Evolutionary conservation across 1,284 basidiomycete genomes (phyloP), one percentile per base, ranked within the genome.

Genomic region (Pseudozyma sp.): DNA sequence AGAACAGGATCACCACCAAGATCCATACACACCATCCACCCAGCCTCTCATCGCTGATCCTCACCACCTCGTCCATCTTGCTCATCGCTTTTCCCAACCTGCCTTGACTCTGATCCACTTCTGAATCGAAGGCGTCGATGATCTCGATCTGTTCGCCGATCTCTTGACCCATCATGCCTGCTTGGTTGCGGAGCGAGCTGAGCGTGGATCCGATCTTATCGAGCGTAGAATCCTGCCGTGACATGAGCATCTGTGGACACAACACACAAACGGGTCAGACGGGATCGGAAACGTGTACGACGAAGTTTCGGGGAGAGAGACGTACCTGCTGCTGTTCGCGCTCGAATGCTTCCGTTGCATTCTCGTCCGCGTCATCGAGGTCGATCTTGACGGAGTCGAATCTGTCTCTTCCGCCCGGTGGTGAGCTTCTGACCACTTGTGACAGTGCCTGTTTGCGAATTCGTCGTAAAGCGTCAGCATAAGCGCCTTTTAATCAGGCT

Each of bases 1-100:
- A 52, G 43, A 77, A 71, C 50, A 77, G 54, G n/a, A 70, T 56
- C 44, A 77, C 69, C 24, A 84, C 71, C 52, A 84, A 64, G 17
- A 84, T 68, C 82, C 82, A 84, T 5, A 83, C 80, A 54, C 81
- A 83, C 82, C 82, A 84, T 7, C 82, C 82, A 9, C 80, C 77
- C 34, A 81, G 52, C n/a, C 79, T 58, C 43, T 80, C 80, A 47
- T 84, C 82, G 24, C 75, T 65, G 33, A 75, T 73, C 24, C 74
- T 55, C 3, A 82, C 66, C 44, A 84, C 59, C 11, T 75, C 63
- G 64, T 84, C 82, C 82, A 84, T 83, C 63, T 75, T 77, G 35
- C 60, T 45, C 67, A 82, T 78, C 11, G 81, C 82, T 30, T 68
- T 66, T 19, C 68, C 49, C 1, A 84, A 60, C 34, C 73, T 53